Percentiles rank a stretch among this genome's conserved stretches.
Conservation (phyloP, 208 protist species). For the Crithidia acanthocephali region DNA sequence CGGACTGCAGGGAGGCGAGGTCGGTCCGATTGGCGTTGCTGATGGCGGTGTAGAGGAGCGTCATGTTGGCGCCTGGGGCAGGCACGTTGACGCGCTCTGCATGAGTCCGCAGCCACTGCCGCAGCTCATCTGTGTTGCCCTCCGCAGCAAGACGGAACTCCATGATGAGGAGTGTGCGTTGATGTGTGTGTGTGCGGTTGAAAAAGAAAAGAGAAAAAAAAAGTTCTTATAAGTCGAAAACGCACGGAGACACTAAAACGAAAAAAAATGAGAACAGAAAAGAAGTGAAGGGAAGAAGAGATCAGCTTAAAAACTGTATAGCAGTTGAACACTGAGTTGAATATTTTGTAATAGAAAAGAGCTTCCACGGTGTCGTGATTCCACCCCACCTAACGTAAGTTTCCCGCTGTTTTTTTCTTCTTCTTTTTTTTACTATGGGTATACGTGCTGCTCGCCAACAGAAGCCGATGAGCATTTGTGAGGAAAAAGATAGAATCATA, state of each 20-base stretch:
- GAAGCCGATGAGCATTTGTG: no score
- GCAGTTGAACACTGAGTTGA: no score
- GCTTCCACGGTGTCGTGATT: no score
- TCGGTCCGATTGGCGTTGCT: conserved; percentile 29
- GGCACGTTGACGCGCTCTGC: conserved; percentile 60
- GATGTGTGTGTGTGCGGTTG: neutral
- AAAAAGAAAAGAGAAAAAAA: neutral
- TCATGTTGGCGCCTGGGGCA: conserved; percentile 36
- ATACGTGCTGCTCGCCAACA: no score
- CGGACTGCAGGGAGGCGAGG: conserved; percentile 25
- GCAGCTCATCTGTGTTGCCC: conserved; percentile 53
- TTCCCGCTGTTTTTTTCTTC: no score
- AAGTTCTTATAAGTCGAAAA: neutral
- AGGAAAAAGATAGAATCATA: no score
- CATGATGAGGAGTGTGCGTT: conserved; percentile 13
- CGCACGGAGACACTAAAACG: neutral
- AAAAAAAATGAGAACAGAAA: conserved; percentile 29
- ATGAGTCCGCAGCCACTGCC: conserved; percentile 50
- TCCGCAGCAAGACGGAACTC: conserved; percentile 53
- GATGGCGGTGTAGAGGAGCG: conserved; percentile 53
- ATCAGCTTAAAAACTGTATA: neutral
- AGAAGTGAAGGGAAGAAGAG: neutral
- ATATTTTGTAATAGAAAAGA: no score
- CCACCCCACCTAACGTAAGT: no score
- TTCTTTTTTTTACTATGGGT: no score